Percentiles rank a stretch among this genome's conserved stretches.
Conservation (phyloP, 768 basidiomycete genomes). For the Leccinum truebloodii region DNA sequence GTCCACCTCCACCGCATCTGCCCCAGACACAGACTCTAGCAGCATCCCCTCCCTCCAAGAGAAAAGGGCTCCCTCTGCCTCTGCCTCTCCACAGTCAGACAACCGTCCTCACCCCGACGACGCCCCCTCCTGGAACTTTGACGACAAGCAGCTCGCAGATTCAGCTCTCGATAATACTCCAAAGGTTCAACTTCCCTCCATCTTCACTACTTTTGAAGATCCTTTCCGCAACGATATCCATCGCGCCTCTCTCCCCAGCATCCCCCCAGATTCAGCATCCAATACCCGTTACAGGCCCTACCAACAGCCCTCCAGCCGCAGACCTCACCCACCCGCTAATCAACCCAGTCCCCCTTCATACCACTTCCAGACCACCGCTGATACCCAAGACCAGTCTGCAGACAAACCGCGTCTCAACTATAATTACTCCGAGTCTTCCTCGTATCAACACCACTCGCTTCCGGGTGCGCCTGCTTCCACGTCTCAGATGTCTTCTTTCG, state of each 20-base stretch:
- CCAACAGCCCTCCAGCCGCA: conserved; percentile 49
- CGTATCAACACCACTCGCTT: conserved; percentile 50
- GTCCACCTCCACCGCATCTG: conserved; percentile 74
- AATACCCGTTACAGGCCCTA: conserved; percentile 56
- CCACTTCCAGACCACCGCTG: conserved; percentile 8
- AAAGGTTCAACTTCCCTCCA: conserved; percentile 73
- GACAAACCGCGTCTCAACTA: conserved; percentile 42
- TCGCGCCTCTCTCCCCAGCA: conserved; percentile 63
- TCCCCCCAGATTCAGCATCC: conserved; percentile 47
- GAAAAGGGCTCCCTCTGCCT: conserved; percentile 58
- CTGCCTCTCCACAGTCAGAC: conserved; percentile 49
- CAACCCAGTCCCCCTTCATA: conserved; percentile 27
- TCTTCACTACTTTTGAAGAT: conserved; percentile 70
- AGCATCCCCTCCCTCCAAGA: conserved; percentile 58
- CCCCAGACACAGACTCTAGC: conserved; percentile 60
- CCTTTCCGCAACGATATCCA: conserved; percentile 53
- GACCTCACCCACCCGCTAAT: conserved; percentile 46
- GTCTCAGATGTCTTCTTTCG: conserved; percentile 51
- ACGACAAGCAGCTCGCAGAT: conserved; percentile 43
- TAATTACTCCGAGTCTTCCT: conserved; percentile 45
- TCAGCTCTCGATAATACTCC: conserved; percentile 39
- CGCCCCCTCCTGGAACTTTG: conserved; percentile 28
- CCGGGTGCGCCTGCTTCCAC: conserved; percentile 55
- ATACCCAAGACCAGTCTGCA: conserved; percentile 41
- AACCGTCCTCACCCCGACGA: conserved; percentile 40